Evolutionary conservation across 148 eudicot species (phyloP).

Genomic region (Beta vulgaris): DNA sequence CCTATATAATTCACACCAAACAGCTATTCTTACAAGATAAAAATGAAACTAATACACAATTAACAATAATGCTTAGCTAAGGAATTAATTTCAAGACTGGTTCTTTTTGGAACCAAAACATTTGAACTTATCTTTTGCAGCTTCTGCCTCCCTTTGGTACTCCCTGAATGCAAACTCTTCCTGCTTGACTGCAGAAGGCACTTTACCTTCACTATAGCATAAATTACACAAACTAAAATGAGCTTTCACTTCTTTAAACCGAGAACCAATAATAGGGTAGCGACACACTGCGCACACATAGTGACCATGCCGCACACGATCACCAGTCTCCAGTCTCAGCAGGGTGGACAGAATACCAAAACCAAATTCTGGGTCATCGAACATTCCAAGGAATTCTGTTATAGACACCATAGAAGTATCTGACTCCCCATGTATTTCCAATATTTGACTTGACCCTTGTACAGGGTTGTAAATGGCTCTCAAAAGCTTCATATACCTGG

Average conservation of each 20-base stretch:
- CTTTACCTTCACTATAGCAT: slow-evolving; percentile 93
- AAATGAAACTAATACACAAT: slow-evolving; percentile 24
- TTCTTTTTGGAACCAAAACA: slow-evolving; percentile 66
- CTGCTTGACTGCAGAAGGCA: slow-evolving; percentile 71
- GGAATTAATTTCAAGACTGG: slow-evolving; percentile 25
- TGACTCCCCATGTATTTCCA: slow-evolving; percentile 79
- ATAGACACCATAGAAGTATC: slow-evolving; percentile 58
- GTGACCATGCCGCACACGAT: slow-evolving; percentile 75
- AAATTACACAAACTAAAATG: slow-evolving; percentile 73
- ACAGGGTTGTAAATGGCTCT: slow-evolving; percentile 88
- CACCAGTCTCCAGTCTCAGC: slow-evolving; percentile 72
- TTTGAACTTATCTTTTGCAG: slow-evolving; percentile 75
- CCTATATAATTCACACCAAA: slow-evolving; percentile 41
- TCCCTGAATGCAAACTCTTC: slow-evolving; percentile 88
- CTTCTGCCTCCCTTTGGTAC: slow-evolving; percentile 67
- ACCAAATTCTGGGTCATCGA: slow-evolving; percentile 91
- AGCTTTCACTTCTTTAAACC: slow-evolving; percentile 83
- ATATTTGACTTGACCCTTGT: slow-evolving; percentile 66
- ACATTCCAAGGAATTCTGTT: slow-evolving; percentile 67
- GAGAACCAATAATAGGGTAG: slow-evolving; percentile 83
- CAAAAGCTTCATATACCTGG: slow-evolving; percentile 58
- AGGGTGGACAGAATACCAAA: slow-evolving; percentile 79
- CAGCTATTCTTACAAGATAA: slow-evolving; percentile 18
- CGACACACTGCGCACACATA: slow-evolving; percentile 80
- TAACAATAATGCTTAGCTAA: slow-evolving; percentile 14